phyloP scores from a whole-genome alignment of 805 yeast species.

The Wickerhamomyces xylosicus region DNA sequence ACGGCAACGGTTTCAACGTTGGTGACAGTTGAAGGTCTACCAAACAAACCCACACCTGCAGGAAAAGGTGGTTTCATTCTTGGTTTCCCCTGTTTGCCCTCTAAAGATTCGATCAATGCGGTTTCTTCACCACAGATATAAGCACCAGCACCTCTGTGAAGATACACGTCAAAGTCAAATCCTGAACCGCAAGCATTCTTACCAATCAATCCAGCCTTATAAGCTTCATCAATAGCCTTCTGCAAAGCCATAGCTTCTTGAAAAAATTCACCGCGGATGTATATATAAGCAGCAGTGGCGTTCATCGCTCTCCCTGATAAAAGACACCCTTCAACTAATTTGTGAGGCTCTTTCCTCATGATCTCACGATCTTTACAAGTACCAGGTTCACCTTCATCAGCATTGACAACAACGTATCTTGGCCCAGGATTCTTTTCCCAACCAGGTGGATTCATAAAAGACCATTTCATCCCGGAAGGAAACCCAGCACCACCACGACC shows the following conservation, averaged over 20 bases:
- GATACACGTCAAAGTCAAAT: conserved; percentile 69
- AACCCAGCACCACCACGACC: conserved; percentile 95
- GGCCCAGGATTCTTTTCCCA: conserved; percentile 92
- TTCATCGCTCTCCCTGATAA: conserved; percentile 89
- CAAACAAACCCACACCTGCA: conserved; percentile 86
- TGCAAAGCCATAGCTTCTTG: conserved; percentile 70
- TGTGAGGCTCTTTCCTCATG: conserved; percentile 85
- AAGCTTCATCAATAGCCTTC: conserved; percentile 80
- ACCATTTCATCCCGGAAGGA: conserved; percentile 88
- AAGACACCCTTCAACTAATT: conserved; percentile 85
- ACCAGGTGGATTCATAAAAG: conserved; percentile 92
- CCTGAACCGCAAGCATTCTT: conserved; percentile 85
- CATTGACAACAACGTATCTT: conserved; percentile 79
- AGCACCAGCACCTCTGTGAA: conserved; percentile 92
- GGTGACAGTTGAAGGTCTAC: conserved; percentile 86
- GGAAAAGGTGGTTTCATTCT: conserved; percentile 93
- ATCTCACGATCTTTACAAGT: conserved; percentile 91
- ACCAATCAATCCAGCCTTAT: conserved; percentile 70
- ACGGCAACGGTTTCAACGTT: conserved; percentile 89
- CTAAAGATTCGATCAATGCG: conserved; percentile 77
- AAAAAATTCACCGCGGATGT: conserved; percentile 85
- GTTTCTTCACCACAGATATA: conserved; percentile 92
- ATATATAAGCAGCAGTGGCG: conserved; percentile 86
- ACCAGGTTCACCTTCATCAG: conserved; percentile 94
- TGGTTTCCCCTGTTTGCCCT: conserved; percentile 92